Base-by-base conservation (phyloP, 176 grass and related monocot genomes). In the Microstegium vimineum region DNA sequence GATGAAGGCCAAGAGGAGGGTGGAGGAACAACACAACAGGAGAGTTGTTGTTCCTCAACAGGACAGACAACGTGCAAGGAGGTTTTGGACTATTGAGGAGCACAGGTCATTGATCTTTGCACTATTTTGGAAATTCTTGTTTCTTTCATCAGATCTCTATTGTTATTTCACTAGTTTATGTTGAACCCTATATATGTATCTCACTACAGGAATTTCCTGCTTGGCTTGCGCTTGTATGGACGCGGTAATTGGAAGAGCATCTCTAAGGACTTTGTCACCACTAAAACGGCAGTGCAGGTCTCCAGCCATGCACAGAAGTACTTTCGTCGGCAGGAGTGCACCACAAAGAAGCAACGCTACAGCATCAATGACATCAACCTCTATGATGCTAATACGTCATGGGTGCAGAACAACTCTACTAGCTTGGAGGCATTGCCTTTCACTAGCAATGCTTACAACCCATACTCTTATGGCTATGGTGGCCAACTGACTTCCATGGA, bases 301-400 rank as follows among this genome's bases (percentile, higher is more conserved):
- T 78, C 80, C 4, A 88, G 74, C 57, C 86, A 88, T 3, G 86
- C 86, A 1, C 80, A 79, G 3, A 83, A 83, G 74, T 87, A 56
- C 66, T 87, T 73, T 35, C 61, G 46, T 10, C 40, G 80, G 34
- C 5, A 32, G 6, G 33, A 52, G 33, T 30, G 30, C 6, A 59
- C 31, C n/a, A 17, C 13, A 4, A 22, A 1, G 15, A 76, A 15
- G 65, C 63, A 71, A 0, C 65, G 65, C 23, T 63, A 71, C 26
- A 82, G 72, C 40, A 82, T 87, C 51, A 76, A 75, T 1, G 78
- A 87, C 15, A 11, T 81, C 23, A 5, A 40, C 18, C 80, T 88
- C 57, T 10, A 84, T 0, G 81, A 75, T 5, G 32, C 46, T 9
- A 15, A 73, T n/a, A n/a, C n/a, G 5, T 74, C 28, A 7, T 60